Evolutionary conservation across 1,139 yeast species (phyloP).

Genomic region (Taphrina sp.): DNA sequence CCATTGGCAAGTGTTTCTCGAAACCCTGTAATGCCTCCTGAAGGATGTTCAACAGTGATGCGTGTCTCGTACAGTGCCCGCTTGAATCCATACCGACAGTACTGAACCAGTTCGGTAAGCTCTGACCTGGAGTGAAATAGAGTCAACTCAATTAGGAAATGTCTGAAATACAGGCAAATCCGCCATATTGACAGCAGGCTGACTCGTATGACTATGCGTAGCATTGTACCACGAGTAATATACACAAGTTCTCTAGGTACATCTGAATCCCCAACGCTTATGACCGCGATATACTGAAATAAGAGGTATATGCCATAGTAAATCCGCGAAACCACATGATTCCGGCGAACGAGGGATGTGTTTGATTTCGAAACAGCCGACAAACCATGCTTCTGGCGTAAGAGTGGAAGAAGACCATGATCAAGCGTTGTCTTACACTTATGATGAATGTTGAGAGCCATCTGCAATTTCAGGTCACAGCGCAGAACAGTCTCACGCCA

Average conservation of each 20-base stretch:
- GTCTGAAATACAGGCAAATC: not conserved
- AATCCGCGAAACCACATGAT: not conserved
- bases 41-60: conserved; percentile 1
- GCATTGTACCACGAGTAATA: conserved; percentile 5
- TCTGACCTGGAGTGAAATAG: conserved; percentile 12
- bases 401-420: not conserved
- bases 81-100: conserved; percentile 7
- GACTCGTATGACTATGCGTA: not conserved
- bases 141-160: conserved; percentile 5
- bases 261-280: conserved; percentile 14
- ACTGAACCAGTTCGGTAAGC: conserved; percentile 2
- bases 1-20: too few relatives aligned
- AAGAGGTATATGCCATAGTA: conserved; percentile 7
- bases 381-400: not conserved
- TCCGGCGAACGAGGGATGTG: not conserved
- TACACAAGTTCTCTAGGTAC: conserved; percentile 11
- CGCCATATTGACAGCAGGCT: conserved; percentile 4
- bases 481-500: not conserved
- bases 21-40: conserved; percentile 4
- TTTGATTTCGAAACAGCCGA: too few relatives aligned
- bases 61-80: not conserved
- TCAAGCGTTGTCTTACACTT: conserved; percentile 1
- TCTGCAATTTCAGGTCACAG: not conserved
- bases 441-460: not conserved
- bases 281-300: conserved; percentile 18